Base-by-base conservation (phyloP, 179 eudicot species). In the Amaranthus tricolor region DNA sequence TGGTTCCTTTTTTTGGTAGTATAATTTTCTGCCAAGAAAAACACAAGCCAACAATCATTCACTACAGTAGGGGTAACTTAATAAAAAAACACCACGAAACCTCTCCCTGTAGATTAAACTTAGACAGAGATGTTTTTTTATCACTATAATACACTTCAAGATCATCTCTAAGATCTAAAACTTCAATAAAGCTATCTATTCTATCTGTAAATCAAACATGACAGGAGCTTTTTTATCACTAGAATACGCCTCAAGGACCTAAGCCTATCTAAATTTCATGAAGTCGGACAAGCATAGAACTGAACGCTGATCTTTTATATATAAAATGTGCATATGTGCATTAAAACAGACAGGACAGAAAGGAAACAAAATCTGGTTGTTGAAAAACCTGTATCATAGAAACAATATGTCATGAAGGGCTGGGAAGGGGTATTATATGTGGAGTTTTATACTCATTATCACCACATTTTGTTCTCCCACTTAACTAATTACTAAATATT, bases 1-100 rank as follows among this genome's bases (percentile, higher is more conserved):
- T 84, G 73, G 80, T 76, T 71, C 84, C 96, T 80, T 94, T 87
- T 63, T 84, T 72, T 16, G 96, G 98, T 59, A 85, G 73, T 73
- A 92, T 80, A 56, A 94, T 84, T 77, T 64, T 84, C 98, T 94
- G 82, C 45, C 5, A 68, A 70, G 31, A 62, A 61, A 76, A 65
- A n/a, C 62, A 45, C 56, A 79, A 31, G 40, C 40, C 40, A 31
- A 31, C 40, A 31, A 31, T 31, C 9, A 55, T 43, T 62, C 53
- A 74, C 14, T 24, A 70, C 71, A 68, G n/a, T 55, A 49, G 6
- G 43, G 66, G 43, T 66, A 31, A 20, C 20, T 14, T 55, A 65
- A 24, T 12, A 55, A 9, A 58, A 19, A 45, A 72, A 6, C 19
- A 68, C 17, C 61, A 12, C 0, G n/a, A 57, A 7, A 51, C 9